Conservation (phyloP, 352 stramenopile species). For the Globisporangium mamillatum region DNA sequence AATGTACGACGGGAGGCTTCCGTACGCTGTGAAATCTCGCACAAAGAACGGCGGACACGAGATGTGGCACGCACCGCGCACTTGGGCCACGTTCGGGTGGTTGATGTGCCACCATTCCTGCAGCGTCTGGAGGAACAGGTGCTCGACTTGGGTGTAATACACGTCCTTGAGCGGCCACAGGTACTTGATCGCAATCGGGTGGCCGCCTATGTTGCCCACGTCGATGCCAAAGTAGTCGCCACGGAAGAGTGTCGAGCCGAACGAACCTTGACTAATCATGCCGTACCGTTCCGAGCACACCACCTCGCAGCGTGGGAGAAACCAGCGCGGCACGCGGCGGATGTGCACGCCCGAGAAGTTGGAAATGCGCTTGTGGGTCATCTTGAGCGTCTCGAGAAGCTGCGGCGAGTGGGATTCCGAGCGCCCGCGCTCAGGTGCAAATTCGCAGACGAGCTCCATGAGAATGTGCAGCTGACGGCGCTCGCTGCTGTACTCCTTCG, state of each 20-base stretch:
- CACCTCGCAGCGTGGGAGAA: slow-evolving; percentile 43
- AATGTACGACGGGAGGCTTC: slow-evolving; percentile 50
- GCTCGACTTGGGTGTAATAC: slow-evolving; percentile 50
- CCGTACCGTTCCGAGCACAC: slow-evolving; percentile 41
- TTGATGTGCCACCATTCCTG: slow-evolving; percentile 44
- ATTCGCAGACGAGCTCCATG: slow-evolving; percentile 53
- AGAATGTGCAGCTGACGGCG: slow-evolving; percentile 54
- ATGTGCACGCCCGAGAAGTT: slow-evolving; percentile 46
- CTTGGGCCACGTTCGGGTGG: slow-evolving; percentile 58
- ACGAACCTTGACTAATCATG: slow-evolving; percentile 39
- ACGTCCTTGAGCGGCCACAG: slow-evolving; percentile 42
- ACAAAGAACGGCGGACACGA: slow-evolving; percentile 46
- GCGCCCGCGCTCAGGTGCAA: slow-evolving; percentile 33
- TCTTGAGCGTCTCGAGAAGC: slow-evolving; percentile 61
- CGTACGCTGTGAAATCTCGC: slow-evolving; percentile 59
- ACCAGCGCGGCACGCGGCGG: slow-evolving; percentile 60
- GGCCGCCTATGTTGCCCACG: slow-evolving; percentile 26
- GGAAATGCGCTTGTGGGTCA: slow-evolving; percentile 55
- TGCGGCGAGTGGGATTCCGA: slow-evolving; percentile 35
- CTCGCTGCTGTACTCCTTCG: slow-evolving; percentile 49
- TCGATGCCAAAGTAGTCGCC: slow-evolving; percentile 50
- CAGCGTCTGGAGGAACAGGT: slow-evolving; percentile 45
- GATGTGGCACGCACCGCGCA: slow-evolving; percentile 59
- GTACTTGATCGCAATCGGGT: slow-evolving; percentile 42
- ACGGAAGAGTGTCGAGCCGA: slow-evolving; percentile 47